phyloP scores from a whole-genome alignment of 2,329 filamentous ascomycete species.

The Diaporthe ilicicola region DNA sequence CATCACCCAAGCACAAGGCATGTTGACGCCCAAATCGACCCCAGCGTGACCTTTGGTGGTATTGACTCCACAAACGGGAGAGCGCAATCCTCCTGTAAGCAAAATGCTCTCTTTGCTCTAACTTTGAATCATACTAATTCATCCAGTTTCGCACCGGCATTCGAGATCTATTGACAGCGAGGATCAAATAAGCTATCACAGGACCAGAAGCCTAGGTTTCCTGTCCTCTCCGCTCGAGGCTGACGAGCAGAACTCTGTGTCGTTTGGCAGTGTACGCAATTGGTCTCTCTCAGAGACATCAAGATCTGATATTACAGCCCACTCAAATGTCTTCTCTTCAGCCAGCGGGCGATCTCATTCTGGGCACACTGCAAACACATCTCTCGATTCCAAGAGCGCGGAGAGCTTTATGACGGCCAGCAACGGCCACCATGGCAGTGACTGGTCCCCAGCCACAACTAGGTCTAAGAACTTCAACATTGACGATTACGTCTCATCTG shows the following conservation, averaged over 20 bases:
- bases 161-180: slow-evolving; percentile 22
- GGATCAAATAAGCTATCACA: slow-evolving; percentile 37
- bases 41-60: neutral
- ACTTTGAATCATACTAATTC: neutral
- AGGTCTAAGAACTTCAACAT: slow-evolving; percentile 44
- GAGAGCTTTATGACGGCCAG: slow-evolving; percentile 32
- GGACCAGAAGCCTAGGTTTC: slow-evolving; percentile 36
- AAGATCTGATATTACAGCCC: slow-evolving; percentile 48
- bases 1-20: slow-evolving; percentile 11
- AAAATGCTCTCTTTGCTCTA: neutral
- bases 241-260: slow-evolving; percentile 46
- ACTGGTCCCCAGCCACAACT: slow-evolving; percentile 26
- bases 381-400: slow-evolving; percentile 47
- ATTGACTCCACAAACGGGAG: neutral
- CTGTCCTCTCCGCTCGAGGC: slow-evolving; percentile 42
- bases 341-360: slow-evolving; percentile 46
- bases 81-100: slow-evolving; percentile 22
- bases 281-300: slow-evolving; percentile 54
- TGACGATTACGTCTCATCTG: slow-evolving; percentile 49
- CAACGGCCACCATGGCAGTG: slow-evolving; percentile 28
- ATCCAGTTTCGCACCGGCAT: slow-evolving; percentile 8
- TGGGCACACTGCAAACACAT: slow-evolving; percentile 54
- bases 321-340: slow-evolving; percentile 47
- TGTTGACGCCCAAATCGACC: neutral
- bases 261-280: slow-evolving; percentile 48